phyloP scores from a whole-genome alignment of 2,329 filamentous ascomycete species.

The Botrytis pseudocinerea region DNA sequence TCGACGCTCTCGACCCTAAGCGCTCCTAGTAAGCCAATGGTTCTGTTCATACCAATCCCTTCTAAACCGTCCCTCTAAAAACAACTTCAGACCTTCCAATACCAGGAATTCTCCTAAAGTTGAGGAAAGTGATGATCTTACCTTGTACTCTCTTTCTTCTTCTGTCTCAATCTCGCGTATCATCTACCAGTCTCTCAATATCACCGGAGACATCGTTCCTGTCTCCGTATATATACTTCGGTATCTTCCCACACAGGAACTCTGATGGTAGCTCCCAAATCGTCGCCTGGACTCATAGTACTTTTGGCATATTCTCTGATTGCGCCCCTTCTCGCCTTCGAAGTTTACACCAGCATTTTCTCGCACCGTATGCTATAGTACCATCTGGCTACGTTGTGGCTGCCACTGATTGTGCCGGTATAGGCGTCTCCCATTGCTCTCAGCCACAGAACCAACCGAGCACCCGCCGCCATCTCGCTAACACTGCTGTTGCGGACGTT shows the following conservation, averaged over 20 bases:
- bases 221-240: constrained; percentile 18
- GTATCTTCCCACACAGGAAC: constrained; percentile 3
- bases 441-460: constrained; percentile 42
- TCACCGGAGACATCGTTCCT: constrained; percentile 3
- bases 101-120: not conserved
- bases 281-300: too few species aligned
- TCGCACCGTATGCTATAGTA: too few species aligned
- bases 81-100: not conserved
- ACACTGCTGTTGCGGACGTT: constrained; percentile 46
- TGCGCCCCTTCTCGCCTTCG: too few species aligned
- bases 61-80: not conserved
- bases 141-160: constrained; percentile 1
- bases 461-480: constrained; percentile 46
- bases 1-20: not conserved
- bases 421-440: constrained; percentile 42
- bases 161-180: constrained; percentile 20
- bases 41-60: not conserved
- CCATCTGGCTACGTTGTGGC: constrained; percentile 48
- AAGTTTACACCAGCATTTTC: too few species aligned
- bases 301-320: too few species aligned
- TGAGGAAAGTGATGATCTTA: not conserved
- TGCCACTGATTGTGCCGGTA: constrained; percentile 48
- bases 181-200: constrained; percentile 10
- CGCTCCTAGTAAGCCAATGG: not conserved
- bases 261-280: too few species aligned